Conservation (phyloP, 345 rosid genomes). For the Camelina hispida region DNA sequence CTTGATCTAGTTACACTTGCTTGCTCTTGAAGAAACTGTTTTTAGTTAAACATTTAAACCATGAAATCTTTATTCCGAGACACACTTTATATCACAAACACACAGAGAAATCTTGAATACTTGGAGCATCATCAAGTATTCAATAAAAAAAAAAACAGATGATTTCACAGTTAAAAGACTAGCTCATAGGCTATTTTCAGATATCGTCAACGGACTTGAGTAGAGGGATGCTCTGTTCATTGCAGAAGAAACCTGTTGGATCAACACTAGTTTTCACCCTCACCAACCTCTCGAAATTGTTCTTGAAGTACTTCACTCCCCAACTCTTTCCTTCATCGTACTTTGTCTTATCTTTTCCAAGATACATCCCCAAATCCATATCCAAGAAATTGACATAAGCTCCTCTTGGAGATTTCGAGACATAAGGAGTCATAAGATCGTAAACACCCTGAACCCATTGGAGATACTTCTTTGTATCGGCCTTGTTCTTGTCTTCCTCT, state of each 20-base stretch:
- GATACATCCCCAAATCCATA: background rate
- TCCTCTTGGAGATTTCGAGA: conserved; percentile 62
- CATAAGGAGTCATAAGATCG: conserved; percentile 55
- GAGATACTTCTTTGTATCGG: conserved; percentile 28
- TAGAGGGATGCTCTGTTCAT: background rate
- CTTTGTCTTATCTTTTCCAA: background rate
- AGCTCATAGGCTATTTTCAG: background rate
- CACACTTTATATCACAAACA: background rate
- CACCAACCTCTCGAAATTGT: background rate
- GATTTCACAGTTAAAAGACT: background rate
- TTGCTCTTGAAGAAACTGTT: background rate
- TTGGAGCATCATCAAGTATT: background rate
- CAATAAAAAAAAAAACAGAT: background rate
- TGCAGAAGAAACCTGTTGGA: background rate
- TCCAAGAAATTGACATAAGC: conserved; percentile 47
- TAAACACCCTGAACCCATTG: conserved; percentile 47
- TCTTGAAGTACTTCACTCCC: conserved; percentile 1
- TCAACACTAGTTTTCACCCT: background rate
- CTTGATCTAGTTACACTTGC: background rate
- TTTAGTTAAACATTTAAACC: background rate
- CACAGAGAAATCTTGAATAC: background rate
- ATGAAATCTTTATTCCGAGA: too few species aligned
- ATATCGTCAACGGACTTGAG: background rate
- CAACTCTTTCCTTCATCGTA: background rate
- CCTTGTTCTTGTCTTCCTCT: conserved; percentile 28